Conservation (phyloP, 441 rosid genomes). For the Macaranga tanarius region DNA sequence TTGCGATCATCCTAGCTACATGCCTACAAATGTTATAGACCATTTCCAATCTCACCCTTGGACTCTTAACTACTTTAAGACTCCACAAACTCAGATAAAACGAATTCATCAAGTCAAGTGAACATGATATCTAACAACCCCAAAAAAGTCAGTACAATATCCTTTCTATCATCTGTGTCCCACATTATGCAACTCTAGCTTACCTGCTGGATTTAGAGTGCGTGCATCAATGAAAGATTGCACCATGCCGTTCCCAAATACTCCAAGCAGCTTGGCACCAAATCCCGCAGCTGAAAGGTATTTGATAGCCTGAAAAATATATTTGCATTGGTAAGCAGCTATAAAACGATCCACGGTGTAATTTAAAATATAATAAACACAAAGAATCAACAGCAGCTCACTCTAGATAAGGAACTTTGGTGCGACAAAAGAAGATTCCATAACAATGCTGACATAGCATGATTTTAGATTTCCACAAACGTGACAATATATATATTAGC, state of each 20-base stretch:
- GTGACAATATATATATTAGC: neutral
- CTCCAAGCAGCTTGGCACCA: slow-evolving; percentile 92
- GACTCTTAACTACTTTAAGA: no score
- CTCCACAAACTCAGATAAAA: no score
- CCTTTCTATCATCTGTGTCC: neutral
- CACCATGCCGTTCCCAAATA: slow-evolving; percentile 95
- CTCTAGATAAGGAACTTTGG: neutral
- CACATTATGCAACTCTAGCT: slow-evolving; percentile 11
- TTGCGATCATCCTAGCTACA: no score
- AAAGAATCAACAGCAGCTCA: slow-evolving; percentile 12
- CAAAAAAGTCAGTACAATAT: neutral
- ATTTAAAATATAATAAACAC: neutral
- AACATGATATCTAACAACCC: neutral
- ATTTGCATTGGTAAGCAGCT: slow-evolving; percentile 19
- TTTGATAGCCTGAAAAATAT: slow-evolving; percentile 71
- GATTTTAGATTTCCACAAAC: neutral
- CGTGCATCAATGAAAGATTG: slow-evolving; percentile 89
- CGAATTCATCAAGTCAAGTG: neutral
- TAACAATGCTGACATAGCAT: neutral
- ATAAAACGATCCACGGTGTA: slow-evolving; percentile 17
- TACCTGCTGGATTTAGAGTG: slow-evolving; percentile 74
- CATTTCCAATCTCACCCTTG: no score
- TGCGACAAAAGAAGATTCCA: neutral
- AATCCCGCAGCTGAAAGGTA: slow-evolving; percentile 95
- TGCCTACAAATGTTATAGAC: no score